Evolutionary conservation across 306 rosid species (phyloP), one percentile per base, ranked within the genome.

Genomic region (Cercis canadensis): DNA sequence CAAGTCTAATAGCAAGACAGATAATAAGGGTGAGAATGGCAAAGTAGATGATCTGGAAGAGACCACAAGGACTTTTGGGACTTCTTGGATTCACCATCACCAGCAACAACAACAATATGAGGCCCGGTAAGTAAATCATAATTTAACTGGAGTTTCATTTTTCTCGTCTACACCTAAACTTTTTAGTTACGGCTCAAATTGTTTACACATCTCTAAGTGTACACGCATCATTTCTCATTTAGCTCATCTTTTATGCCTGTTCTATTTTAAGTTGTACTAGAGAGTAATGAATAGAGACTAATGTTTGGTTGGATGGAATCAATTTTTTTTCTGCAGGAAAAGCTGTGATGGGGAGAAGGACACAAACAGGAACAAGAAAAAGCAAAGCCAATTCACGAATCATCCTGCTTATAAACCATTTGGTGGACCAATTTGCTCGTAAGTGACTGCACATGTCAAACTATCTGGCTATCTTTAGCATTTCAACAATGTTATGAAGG

Each of bases 361-460:
- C 49, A 56, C 70, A 39, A 78, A 61, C 61, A 45, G 5, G 77
- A 76, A 76, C 65, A 82, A 85, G 62, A 77, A 82, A 69, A 74
- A 67, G 55, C 70, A 77, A 24, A 74, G 75, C 7, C 82, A 82
- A n/a, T 75, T 81, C 50, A 17, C 70, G 33, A 29, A 65, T 31
- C 86, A 78, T 67, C 82, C 84, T 33, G 66, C 75, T 57, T 61
- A 57, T 83, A 87, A 79, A 72, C 89, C 92, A 40, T 62, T 82
- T 39, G 67, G 88, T 11, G 83, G 90, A 65, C 98, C 98, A 41
- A 74, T 55, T 56, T 93, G 98, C 97, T 88, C 92, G 97, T 88
- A 88, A 93, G 98, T 85, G 54, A 74, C 50, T 65, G 15, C 57
- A 55, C 57, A 67, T 62, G 61, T 56, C 72, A 62, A n/a, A 24